Conservation (phyloP, 306 rosid genomes). For the Luffa acutangula region DNA sequence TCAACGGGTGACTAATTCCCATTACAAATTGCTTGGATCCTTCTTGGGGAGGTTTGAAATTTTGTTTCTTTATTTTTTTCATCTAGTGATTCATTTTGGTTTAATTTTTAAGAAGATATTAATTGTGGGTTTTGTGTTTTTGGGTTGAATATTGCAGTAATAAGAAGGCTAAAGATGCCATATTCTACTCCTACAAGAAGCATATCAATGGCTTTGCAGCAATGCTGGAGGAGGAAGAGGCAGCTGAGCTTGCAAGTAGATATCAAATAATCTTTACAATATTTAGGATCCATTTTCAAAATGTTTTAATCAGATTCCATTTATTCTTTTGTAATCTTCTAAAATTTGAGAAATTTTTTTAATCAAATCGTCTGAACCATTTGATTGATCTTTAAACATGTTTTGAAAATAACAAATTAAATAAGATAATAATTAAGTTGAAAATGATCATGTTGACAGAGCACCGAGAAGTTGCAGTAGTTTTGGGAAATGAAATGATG, state of each 20-base stretch:
- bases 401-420: no score
- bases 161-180: conserved; percentile 42
- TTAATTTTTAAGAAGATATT: not conserved
- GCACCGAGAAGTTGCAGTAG: conserved; percentile 32
- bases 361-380: no score
- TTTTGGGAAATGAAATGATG: conserved; percentile 24
- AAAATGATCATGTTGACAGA: conserved; percentile 11
- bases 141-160: conserved; percentile 12
- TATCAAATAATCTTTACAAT: no score
- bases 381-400: no score
- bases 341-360: no score
- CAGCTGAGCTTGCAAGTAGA: conserved; percentile 30
- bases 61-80: not conserved
- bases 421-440: no score
- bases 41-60: conserved; percentile 27
- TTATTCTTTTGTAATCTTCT: no score
- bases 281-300: no score
- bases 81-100: not conserved
- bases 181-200: conserved; percentile 44
- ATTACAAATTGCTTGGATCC: conserved; percentile 39
- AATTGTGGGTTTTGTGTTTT: not conserved
- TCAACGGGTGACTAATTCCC: conserved; percentile 33
- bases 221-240: conserved; percentile 34
- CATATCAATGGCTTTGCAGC: conserved; percentile 60
- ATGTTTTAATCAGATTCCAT: no score